Evolutionary conservation across 306 rosid species (phyloP).

Genomic region (Nissolia schottii): DNA sequence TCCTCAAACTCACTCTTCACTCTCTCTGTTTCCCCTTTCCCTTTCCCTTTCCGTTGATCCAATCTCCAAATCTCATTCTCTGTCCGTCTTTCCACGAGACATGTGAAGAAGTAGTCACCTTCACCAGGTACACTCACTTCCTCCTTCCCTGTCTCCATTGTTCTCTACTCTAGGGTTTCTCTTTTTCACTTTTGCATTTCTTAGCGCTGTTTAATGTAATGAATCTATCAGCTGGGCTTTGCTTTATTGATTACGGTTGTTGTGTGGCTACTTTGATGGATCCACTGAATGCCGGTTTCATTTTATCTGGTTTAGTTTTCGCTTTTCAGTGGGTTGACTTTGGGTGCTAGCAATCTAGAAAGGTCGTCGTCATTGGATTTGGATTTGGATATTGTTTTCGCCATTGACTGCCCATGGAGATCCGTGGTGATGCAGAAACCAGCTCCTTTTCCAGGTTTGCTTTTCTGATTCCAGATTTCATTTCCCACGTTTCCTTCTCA

Average conservation of each 20-base stretch:
- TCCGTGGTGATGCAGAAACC: slow-evolving; percentile 50
- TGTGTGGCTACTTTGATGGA: background rate
- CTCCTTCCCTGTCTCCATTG: background rate
- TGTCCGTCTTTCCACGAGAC: background rate
- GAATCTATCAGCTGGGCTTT: background rate
- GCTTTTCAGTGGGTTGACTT: slow-evolving; percentile 11
- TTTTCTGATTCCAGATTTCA: slow-evolving; percentile 12
- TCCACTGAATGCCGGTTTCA: background rate
- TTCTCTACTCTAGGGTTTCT: background rate
- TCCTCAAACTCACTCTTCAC: background rate
- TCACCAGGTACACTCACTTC: background rate
- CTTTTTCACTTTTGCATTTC: background rate
- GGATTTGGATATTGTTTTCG: slow-evolving; percentile 13
- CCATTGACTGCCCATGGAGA: slow-evolving; percentile 50
- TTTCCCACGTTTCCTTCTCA: background rate
- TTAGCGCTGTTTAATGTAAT: background rate
- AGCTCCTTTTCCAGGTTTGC: slow-evolving; percentile 41
- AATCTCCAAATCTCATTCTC: background rate
- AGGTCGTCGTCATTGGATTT: slow-evolving; percentile 3
- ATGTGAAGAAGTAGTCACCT: background rate
- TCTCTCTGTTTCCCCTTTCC: background rate
- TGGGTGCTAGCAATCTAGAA: background rate
- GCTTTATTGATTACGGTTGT: background rate
- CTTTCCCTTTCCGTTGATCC: background rate
- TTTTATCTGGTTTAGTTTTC: background rate